Evolutionary conservation across 140 eudicot genomes (phyloP).

Genomic region (Bidens hawaiensis): DNA sequence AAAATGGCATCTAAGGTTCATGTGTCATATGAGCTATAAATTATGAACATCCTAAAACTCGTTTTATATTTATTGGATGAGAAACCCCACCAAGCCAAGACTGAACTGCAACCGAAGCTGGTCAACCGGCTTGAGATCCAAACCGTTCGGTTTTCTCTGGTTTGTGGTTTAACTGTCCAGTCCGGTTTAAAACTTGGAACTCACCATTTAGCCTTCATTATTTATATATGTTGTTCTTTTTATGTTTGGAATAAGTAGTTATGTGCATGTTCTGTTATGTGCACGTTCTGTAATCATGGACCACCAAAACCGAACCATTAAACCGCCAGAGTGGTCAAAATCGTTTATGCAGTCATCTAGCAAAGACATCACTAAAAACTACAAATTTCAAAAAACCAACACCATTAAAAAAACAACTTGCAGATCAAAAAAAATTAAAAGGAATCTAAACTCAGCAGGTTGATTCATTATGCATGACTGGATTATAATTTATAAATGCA

Average conservation of each 20-base stretch:
- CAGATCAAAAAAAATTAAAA: background rate
- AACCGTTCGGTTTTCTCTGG: background rate
- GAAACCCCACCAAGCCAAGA: background rate
- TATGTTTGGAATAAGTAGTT: background rate
- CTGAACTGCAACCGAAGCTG: background rate
- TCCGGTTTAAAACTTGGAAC: no score
- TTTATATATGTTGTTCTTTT: background rate
- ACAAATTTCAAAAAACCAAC: background rate
- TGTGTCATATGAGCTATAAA: background rate
- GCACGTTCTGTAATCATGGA: background rate
- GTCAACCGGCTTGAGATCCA: background rate
- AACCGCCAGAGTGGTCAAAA: no score
- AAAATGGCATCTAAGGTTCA: background rate
- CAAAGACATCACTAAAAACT: background rate
- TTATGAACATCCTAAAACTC: background rate
- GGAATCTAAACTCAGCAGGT: conserved; percentile 5
- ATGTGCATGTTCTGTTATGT: no score
- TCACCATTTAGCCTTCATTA: no score
- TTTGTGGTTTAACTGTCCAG: background rate
- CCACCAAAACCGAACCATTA: no score
- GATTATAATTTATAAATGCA: background rate
- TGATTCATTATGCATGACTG: conserved; percentile 1
- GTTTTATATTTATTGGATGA: background rate
- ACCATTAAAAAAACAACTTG: background rate
- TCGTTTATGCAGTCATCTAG: background rate